Evolutionary conservation across 441 rosid species (phyloP), one percentile per base, ranked within the genome.

Genomic region (Bruguiera hainesii): DNA sequence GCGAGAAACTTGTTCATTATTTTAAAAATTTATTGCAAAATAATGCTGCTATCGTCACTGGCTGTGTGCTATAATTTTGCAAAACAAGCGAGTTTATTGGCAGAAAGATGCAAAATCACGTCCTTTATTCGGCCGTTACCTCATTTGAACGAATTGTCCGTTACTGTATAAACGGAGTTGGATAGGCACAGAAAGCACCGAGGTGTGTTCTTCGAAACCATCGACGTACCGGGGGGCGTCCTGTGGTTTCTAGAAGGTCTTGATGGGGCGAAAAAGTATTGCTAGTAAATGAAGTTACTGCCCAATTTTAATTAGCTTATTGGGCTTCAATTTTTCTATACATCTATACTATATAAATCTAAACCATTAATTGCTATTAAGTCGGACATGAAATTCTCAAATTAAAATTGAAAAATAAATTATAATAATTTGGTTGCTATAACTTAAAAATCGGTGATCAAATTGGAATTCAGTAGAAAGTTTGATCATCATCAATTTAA

Each of bases 221-320:
- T 77, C 81, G 82, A 75, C 66, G 77, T n/a, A 68, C 66, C 7
- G 70, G 67, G 70, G 67, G 56, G 71, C 69, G 67, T 72, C 67
- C 73, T 61, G 61, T 73, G 68, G 51, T 56, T 73, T 77, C 83
- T 68, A 75, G 81, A 79, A 68, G 57, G 19, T 13, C 21, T n/a
- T 9, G 42, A 37, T 37, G 10, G 42, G 42, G 42, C 6, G 2
- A 37, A 37, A 37, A 37, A 37, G 9, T 8, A 37, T 8, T 37
- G 42, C 15, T 4, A 37, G 13, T 37, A 37, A 37, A 9, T 1
- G 3, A 10, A 37, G 42, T 37, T 37, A 8, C 42, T 15, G 9
- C 42, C 42, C 9, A 9, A 37, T 37, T 10, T 9, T 37, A 33
- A 33, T 33, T 6, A 33, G 8, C 37, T 33, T 33, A 7, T 33